Percentiles rank a stretch among this genome's conserved stretches.
Conservation (phyloP, 441 rosid genomes). For the Manihot esculenta region DNA sequence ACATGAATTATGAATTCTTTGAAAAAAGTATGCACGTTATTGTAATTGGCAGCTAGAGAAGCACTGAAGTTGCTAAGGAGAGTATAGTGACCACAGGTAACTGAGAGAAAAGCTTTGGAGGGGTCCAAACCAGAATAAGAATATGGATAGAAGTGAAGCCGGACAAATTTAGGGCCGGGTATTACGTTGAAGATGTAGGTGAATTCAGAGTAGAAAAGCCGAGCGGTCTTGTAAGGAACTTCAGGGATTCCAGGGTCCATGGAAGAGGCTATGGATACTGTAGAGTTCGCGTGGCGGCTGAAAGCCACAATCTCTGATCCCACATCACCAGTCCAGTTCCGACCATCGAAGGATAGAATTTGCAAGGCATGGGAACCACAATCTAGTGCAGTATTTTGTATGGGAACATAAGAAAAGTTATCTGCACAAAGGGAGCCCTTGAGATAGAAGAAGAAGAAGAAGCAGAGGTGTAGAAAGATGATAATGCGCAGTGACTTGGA, state of each 20-base stretch:
- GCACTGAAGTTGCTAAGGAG: conserved; percentile 23
- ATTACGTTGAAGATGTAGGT: conserved; percentile 20
- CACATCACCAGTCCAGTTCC: conserved; percentile 15
- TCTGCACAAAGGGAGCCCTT: not conserved
- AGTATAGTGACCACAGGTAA: conserved; percentile 1
- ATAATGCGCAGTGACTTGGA: too few relatives aligned
- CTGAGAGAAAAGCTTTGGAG: conserved; percentile 10
- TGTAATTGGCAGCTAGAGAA: conserved; percentile 6
- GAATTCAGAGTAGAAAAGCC: conserved; percentile 18
- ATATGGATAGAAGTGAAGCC: conserved; percentile 22
- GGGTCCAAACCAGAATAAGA: conserved; percentile 7
- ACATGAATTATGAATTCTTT: conserved; percentile 18
- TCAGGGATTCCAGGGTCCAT: not conserved
- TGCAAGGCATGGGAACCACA: conserved; percentile 7
- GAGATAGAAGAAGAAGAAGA: too few relatives aligned
- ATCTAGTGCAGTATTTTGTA: conserved; percentile 15
- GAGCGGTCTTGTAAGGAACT: conserved; percentile 15
- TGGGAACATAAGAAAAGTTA: conserved; percentile 3
- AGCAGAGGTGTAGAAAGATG: too few relatives aligned
- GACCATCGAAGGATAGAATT: conserved; percentile 6
- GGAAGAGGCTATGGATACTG: conserved; percentile 5
- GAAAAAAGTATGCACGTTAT: not conserved
- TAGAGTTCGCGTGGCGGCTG: not conserved
- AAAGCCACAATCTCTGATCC: not conserved
- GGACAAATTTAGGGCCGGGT: conserved; percentile 21